phyloP scores from a whole-genome alignment of 495 filamentous ascomycete genomes.

The Hyaloscypha variabilis region DNA sequence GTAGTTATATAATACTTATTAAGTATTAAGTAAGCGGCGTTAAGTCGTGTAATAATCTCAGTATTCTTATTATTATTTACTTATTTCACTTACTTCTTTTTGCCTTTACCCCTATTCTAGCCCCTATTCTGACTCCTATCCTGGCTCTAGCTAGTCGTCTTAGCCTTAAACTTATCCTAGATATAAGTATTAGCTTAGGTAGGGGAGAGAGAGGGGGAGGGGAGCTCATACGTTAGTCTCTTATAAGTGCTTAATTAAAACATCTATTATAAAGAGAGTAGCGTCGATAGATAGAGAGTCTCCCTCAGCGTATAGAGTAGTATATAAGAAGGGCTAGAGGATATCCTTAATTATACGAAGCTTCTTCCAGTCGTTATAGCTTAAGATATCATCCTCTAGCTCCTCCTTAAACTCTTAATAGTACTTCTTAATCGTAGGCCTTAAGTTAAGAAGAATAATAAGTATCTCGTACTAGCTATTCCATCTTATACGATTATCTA shows the following conservation, averaged over 20 bases:
- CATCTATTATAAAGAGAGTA: background rate
- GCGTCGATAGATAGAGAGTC: slow-evolving; percentile 1
- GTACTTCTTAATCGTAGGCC: background rate
- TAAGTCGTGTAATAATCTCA: background rate
- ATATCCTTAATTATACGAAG: slow-evolving; percentile 5
- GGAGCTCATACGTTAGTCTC: background rate
- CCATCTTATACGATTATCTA: slow-evolving; percentile 4
- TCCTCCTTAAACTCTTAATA: background rate
- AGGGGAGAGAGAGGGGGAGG: background rate
- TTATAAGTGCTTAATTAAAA: background rate
- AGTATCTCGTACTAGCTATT: slow-evolving; percentile 9
- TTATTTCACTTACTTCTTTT: no score
- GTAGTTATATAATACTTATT: background rate
- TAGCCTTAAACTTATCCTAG: slow-evolving; percentile 1
- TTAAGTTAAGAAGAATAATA: background rate
- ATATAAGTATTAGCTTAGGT: background rate
- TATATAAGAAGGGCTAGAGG: background rate
- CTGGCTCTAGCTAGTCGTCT: no score
- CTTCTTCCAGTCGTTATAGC: background rate
- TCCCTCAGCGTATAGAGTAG: slow-evolving; percentile 4
- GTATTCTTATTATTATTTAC: background rate
- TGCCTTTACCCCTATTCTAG: no score
- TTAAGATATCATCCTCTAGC: background rate
- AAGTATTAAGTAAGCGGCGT: background rate
- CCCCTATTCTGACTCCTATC: no score